Conservation (phyloP, 129 eudicot genomes). For the Logfia minima region DNA sequence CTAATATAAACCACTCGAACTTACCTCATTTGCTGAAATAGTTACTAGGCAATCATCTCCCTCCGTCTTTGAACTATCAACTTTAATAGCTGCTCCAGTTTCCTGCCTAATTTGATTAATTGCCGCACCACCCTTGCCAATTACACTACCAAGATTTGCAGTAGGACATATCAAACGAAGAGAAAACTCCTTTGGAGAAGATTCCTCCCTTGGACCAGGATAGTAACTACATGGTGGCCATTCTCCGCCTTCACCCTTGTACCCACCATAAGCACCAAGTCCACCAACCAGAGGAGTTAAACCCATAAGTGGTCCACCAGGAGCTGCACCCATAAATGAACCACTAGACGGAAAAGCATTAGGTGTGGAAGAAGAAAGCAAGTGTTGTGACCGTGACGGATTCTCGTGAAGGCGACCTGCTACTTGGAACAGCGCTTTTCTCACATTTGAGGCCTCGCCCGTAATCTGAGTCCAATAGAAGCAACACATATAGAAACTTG, state of each 20-base stretch:
- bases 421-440: constrained; percentile 81
- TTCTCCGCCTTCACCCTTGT: constrained; percentile 82
- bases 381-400: constrained; percentile 86
- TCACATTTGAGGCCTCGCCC: constrained; percentile 78
- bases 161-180: constrained; percentile 86
- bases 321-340: constrained; percentile 58
- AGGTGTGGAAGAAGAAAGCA: constrained; percentile 62
- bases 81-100: constrained; percentile 78
- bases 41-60: constrained; percentile 84
- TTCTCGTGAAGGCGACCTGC: constrained; percentile 85
- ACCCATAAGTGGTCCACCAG: constrained; percentile 73
- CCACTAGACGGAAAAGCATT: constrained; percentile 56
- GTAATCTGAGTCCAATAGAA: constrained; percentile 53
- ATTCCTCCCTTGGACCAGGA: constrained; percentile 62
- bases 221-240: constrained; percentile 67
- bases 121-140: constrained; percentile 86
- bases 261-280: constrained; percentile 68
- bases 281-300: constrained; percentile 53
- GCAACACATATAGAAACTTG: neutral
- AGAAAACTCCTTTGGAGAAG: constrained; percentile 76
- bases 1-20: neutral
- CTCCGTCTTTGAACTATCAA: constrained; percentile 77
- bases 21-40: constrained; percentile 85
- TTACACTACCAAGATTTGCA: constrained; percentile 86
- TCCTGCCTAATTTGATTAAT: constrained; percentile 95